phyloP scores from a whole-genome alignment of 1,284 basidiomycete genomes.

The Trametes pubescens region DNA sequence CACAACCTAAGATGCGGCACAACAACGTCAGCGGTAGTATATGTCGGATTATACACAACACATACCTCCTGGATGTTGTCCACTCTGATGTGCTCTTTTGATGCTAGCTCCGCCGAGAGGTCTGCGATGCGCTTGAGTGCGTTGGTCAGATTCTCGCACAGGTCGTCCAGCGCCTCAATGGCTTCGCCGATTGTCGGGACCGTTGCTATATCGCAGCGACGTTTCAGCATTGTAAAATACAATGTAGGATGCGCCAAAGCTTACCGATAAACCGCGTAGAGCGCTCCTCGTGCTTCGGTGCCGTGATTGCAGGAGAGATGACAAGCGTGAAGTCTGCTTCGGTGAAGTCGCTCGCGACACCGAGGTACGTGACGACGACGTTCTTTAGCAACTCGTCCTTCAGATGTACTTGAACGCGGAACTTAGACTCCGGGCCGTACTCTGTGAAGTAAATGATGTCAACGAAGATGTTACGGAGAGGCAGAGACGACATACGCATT shows the following conservation, averaged over 20 bases:
- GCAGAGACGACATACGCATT: conserved; percentile 51
- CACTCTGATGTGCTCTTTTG: conserved; percentile 73
- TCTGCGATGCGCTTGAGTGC: conserved; percentile 74
- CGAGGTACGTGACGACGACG: conserved; percentile 71
- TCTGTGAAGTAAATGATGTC: conserved; percentile 45
- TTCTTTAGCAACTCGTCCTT: conserved; percentile 65
- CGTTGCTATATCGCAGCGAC: conserved; percentile 52
- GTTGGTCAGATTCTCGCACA: conserved; percentile 65
- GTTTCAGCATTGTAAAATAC: neutral
- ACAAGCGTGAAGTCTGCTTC: conserved; percentile 75
- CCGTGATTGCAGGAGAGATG: conserved; percentile 65
- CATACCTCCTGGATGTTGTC: conserved; percentile 77
- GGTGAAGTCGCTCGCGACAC: conserved; percentile 74
- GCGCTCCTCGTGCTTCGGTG: conserved; percentile 55
- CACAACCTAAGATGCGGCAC: conserved; percentile 54
- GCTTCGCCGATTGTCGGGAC: conserved; percentile 83
- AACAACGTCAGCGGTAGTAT: neutral
- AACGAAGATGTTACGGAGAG: neutral
- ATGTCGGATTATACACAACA: neutral
- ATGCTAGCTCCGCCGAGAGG: conserved; percentile 73
- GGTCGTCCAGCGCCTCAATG: conserved; percentile 70
- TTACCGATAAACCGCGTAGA: conserved; percentile 50
- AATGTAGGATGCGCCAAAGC: conserved; percentile 18
- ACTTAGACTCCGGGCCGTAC: conserved; percentile 60
- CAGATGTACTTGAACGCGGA: conserved; percentile 60